Evolutionary conservation across 169 alveolate genomes (phyloP), one percentile per base, ranked within the genome.

Genomic region (Eimeria zaria): DNA sequence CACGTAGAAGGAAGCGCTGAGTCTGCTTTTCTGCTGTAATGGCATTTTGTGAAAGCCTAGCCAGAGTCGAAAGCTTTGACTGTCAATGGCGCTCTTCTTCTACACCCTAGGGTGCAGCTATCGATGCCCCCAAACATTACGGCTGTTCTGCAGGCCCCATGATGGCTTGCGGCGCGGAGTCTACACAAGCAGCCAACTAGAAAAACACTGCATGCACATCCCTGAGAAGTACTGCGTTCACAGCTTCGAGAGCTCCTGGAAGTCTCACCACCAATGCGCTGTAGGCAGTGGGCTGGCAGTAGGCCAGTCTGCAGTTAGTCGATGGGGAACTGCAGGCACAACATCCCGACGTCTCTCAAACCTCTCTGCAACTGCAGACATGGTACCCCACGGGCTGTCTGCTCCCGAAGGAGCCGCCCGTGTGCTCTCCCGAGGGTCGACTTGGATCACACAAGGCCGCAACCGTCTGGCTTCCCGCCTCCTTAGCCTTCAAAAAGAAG

Each of bases 401-500:
- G 62, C 16, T 76, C 62, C 39, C 85, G 24, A 46, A 41, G 7
- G 24, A 41, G 58, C 48, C 67, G 41, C 67, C 33, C 53, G 7
- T 14, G 33, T 39, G 51, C 55, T 11, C 2, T 20, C 27, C 39
- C 8, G 88, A 27, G 64, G 88, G 48, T 20, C 12, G 8, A n/a
- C 46, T 78, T 48, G 88, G 88, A 11, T 14, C 30, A 14, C 80
- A 33, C 24, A 71, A 33, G 58, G 71, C 41, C 33, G 81, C 33
- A 87, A 51, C 14, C 62, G 83, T 41, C 24, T 87, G 58, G 51
- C 93, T 8, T 41, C 11, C n/a, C 80, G 80, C 62, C 78, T 87
- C 44, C 80, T 44, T 51, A 60, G 27, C 22, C 14, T 87, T 64
- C 81, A 60, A 51, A 87, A 24, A 27, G 93, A 87, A 87, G 93